These are phyloP conservation scores for Groenewaldozyma auringiensis DNA, from an alignment of 1,139 yeast species.

Conservation along the genomic window DNA sequence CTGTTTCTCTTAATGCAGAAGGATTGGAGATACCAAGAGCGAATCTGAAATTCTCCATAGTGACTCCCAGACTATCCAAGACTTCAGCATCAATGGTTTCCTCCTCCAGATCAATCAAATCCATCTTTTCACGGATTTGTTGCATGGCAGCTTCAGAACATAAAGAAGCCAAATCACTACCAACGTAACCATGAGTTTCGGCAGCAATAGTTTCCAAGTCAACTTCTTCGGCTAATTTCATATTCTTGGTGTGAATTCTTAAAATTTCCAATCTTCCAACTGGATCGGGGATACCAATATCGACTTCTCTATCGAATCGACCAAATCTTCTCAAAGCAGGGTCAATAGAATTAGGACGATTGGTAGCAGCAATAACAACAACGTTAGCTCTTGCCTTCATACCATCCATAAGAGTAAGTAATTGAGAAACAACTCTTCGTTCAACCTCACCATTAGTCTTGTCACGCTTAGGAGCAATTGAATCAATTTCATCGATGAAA, in stretches of 20 bases:
- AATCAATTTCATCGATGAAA: constrained; percentile 96
- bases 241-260: constrained; percentile 90
- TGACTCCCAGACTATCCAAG: constrained; percentile 91
- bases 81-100: constrained; percentile 98
- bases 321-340: constrained; percentile 98
- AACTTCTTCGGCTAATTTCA: constrained; percentile 93
- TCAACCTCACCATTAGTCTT: constrained; percentile 99
- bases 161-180: constrained; percentile 88
- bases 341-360: constrained; percentile 96
- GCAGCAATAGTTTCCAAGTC: constrained; percentile 87
- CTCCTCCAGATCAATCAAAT: constrained; percentile 91
- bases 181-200: constrained; percentile 97
- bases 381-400: constrained; percentile 98
- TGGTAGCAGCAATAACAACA: constrained; percentile 92
- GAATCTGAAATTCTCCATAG: constrained; percentile 97
- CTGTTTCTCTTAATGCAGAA: constrained; percentile 98
- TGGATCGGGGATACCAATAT: constrained; percentile 98
- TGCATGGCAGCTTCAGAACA: constrained; percentile 99
- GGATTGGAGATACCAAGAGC: constrained; percentile 98
- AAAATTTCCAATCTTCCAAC: constrained; percentile 96
- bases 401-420: constrained; percentile 97
- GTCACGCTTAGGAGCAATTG: constrained; percentile 99
- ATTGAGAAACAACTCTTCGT: constrained; percentile 96
- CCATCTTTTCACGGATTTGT: constrained; percentile 99
- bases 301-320: constrained; percentile 98